Conservation (phyloP, 345 rosid genomes). For the Diplotaxis tenuifolia region DNA sequence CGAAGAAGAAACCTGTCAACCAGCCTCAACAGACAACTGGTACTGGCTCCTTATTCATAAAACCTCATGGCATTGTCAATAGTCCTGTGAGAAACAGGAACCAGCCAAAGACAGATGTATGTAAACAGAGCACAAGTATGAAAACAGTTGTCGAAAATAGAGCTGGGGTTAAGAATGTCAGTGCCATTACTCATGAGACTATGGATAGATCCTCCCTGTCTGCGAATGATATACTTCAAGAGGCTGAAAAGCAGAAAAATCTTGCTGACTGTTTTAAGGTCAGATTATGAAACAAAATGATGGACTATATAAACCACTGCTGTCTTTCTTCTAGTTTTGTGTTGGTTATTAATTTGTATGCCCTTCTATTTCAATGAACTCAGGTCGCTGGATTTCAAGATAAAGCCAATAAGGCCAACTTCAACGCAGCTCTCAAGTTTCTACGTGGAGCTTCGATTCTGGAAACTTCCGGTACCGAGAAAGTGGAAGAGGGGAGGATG, state of each 20-base stretch:
- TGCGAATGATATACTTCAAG: constrained; percentile 47
- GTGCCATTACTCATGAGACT: constrained; percentile 35
- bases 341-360: constrained; percentile 34
- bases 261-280: constrained; percentile 69
- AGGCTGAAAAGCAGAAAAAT: constrained; percentile 55
- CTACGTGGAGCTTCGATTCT: constrained; percentile 64
- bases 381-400: constrained; percentile 53
- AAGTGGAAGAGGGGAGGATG: constrained; percentile 48
- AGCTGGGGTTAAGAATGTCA: constrained; percentile 33
- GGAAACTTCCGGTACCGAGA: constrained; percentile 50
- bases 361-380: constrained; percentile 16
- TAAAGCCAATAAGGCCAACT: constrained; percentile 57
- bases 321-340: constrained; percentile 13
- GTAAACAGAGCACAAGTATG: constrained; percentile 33
- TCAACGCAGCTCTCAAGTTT: constrained; percentile 67
- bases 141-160: constrained; percentile 37
- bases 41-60: constrained; percentile 44
- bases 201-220: constrained; percentile 42
- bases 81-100: constrained; percentile 35
- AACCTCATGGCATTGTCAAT: constrained; percentile 32
- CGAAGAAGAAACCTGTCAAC: constrained; percentile 39
- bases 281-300: background rate
- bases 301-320: background rate
- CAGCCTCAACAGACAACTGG: constrained; percentile 43
- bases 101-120: constrained; percentile 28